phyloP scores from a whole-genome alignment of 164 flowering plant genomes.

The Stephania japonica region DNA sequence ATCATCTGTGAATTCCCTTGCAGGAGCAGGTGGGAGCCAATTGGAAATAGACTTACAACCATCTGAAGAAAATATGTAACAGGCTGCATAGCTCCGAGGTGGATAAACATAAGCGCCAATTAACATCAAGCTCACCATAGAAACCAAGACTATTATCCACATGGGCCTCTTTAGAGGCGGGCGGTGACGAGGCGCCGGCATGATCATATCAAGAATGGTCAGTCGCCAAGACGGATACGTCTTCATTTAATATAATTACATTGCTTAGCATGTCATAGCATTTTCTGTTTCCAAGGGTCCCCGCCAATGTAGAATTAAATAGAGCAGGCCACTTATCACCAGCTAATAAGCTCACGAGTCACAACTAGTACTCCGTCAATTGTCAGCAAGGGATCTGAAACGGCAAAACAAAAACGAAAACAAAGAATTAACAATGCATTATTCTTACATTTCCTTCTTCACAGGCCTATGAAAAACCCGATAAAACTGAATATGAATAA shows the following conservation, averaged over 20 bases:
- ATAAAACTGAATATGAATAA: not conserved
- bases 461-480: not conserved
- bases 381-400: slow-evolving; percentile 1
- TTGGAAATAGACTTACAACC: slow-evolving; percentile 52
- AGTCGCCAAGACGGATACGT: slow-evolving; percentile 53
- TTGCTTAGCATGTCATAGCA: slow-evolving; percentile 17
- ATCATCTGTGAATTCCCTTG: slow-evolving; percentile 68
- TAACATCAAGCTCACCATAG: slow-evolving; percentile 59
- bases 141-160: slow-evolving; percentile 80
- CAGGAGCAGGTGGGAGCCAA: slow-evolving; percentile 80
- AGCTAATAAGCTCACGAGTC: not conserved
- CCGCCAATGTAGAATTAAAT: not conserved
- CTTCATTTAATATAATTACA: slow-evolving; percentile 48
- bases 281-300: not conserved
- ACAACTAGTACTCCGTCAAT: slow-evolving; percentile 7
- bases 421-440: not conserved
- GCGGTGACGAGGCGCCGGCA: slow-evolving; percentile 72
- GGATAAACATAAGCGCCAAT: slow-evolving; percentile 77
- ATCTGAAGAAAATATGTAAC: slow-evolving; percentile 61
- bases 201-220: slow-evolving; percentile 54
- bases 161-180: slow-evolving; percentile 59
- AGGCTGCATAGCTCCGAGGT: slow-evolving; percentile 49
- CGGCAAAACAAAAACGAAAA: not conserved
- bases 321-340: not conserved
- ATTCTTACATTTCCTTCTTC: not conserved